These are phyloP conservation scores for Pugionium cornutum DNA, from an alignment of 345 rosid genomes.

Conservation along the genomic window DNA sequence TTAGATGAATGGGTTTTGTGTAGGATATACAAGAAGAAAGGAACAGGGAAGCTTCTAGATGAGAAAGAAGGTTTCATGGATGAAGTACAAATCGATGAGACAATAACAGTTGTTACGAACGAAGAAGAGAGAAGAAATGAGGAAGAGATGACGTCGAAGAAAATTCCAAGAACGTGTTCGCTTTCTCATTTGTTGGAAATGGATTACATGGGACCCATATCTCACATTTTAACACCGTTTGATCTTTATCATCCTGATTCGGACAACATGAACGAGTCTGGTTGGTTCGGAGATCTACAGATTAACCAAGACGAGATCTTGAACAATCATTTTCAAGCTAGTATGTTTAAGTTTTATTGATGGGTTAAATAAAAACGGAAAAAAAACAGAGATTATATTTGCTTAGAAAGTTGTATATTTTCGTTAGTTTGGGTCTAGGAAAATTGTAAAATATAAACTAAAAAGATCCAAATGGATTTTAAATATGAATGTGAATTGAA, in stretches of 20 bases:
- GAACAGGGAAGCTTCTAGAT: slow-evolving; percentile 43
- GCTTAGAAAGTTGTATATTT: slow-evolving; percentile 19
- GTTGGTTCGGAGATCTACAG: slow-evolving; percentile 50
- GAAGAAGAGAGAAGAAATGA: slow-evolving; percentile 29
- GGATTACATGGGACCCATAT: slow-evolving; percentile 54
- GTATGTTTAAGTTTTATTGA: slow-evolving; percentile 39
- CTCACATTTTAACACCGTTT: slow-evolving; percentile 48
- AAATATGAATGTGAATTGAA: slow-evolving; percentile 27
- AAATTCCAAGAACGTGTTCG: slow-evolving; percentile 61
- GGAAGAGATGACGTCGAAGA: slow-evolving; percentile 41
- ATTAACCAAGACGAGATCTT: slow-evolving; percentile 41
- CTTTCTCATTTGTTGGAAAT: slow-evolving; percentile 58
- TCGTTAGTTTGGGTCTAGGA: slow-evolving; percentile 4
- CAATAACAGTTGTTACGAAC: slow-evolving; percentile 24
- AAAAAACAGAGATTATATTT: background rate
- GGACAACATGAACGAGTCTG: slow-evolving; percentile 36
- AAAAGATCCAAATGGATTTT: slow-evolving; percentile 19
- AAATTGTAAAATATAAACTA: slow-evolving; percentile 30
- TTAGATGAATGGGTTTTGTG: slow-evolving; percentile 95
- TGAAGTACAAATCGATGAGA: slow-evolving; percentile 14
- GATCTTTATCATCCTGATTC: slow-evolving; percentile 43
- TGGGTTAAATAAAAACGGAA: background rate
- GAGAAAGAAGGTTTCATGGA: slow-evolving; percentile 35
- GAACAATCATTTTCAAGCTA: slow-evolving; percentile 34
- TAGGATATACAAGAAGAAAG: slow-evolving; percentile 84